phyloP scores from a whole-genome alignment of 2,329 filamentous ascomycete genomes.

The Ophiosphaerella narmari region DNA sequence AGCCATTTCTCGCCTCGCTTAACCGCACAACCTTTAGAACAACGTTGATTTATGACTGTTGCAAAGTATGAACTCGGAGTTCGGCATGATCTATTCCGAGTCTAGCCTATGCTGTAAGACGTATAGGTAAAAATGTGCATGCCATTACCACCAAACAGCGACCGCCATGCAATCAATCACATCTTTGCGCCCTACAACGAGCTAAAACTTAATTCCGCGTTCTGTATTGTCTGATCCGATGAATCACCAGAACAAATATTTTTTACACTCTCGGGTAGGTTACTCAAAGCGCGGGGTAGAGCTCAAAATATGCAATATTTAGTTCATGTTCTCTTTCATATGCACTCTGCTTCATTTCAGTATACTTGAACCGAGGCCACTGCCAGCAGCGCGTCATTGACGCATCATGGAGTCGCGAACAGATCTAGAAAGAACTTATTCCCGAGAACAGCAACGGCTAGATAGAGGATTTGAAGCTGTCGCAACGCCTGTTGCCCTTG shows the following conservation, averaged over 20 bases:
- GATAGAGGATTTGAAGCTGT: constrained; percentile 26
- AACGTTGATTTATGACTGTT: no score
- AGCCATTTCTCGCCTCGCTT: not conserved
- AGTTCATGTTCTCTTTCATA: not conserved
- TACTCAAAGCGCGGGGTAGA: constrained; percentile 11
- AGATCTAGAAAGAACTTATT: constrained; percentile 42
- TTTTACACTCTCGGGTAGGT: constrained; percentile 10
- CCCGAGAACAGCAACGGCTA: constrained; percentile 38
- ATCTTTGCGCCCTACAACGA: no score
- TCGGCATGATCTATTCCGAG: not conserved
- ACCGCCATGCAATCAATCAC: no score
- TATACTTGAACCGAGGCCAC: not conserved
- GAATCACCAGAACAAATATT: no score
- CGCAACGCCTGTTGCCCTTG: constrained; percentile 33
- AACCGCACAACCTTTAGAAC: no score
- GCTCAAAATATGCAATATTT: not conserved
- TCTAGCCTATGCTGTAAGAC: not conserved
- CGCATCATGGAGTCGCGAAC: constrained; percentile 23
- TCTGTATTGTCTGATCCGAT: no score
- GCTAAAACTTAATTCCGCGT: no score
- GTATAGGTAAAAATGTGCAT: no score
- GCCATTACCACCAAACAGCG: no score
- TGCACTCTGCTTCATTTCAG: constrained; percentile 4
- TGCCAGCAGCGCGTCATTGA: constrained; percentile 10
- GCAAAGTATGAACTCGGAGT: no score